Evolutionary conservation across 805 yeast genomes (phyloP).

Genomic region (Hanseniaspora taiwanica): DNA sequence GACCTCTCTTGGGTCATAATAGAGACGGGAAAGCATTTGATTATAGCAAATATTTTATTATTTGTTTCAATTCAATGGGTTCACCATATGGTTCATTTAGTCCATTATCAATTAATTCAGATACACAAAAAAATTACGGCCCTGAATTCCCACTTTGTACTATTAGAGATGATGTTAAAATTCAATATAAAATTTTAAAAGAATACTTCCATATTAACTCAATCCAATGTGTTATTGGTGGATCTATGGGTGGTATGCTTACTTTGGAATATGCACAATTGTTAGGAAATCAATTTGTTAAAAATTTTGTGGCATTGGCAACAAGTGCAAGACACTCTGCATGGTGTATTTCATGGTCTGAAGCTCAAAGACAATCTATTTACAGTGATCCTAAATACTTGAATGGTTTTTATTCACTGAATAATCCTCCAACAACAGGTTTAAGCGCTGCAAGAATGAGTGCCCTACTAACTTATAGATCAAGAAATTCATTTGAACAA

Average conservation of each 20-base stretch:
- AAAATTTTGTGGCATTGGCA: slow-evolving; percentile 68
- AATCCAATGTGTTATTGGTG: slow-evolving; percentile 79
- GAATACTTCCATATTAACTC: slow-evolving; percentile 48
- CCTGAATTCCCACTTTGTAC: slow-evolving; percentile 93
- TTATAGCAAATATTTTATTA: slow-evolving; percentile 71
- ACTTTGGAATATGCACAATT: slow-evolving; percentile 65
- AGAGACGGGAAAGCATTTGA: slow-evolving; percentile 65
- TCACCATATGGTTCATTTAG: slow-evolving; percentile 95
- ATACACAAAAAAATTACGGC: slow-evolving; percentile 67
- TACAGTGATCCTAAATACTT: slow-evolving; percentile 88
- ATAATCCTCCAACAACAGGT: slow-evolving; percentile 77
- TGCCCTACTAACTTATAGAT: slow-evolving; percentile 83
- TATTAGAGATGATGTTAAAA: slow-evolving; percentile 78
- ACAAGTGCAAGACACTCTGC: slow-evolving; percentile 93
- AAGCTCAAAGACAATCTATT: slow-evolving; percentile 92
- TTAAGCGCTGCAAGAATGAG: slow-evolving; percentile 96
- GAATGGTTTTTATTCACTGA: slow-evolving; percentile 72
- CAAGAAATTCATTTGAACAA: slow-evolving; percentile 81
- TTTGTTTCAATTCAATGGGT: slow-evolving; percentile 87
- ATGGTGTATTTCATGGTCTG: slow-evolving; percentile 99
- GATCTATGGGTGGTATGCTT: slow-evolving; percentile 98
- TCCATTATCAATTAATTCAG: slow-evolving; percentile 73
- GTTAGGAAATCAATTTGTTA: slow-evolving; percentile 60
- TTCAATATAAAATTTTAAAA: slow-evolving; percentile 55
- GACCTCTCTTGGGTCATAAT: slow-evolving; percentile 83